These are phyloP conservation scores for Mayamaea pseudoterrestris DNA, from an alignment of 108 stramenopile species.

Conservation along the genomic window DNA sequence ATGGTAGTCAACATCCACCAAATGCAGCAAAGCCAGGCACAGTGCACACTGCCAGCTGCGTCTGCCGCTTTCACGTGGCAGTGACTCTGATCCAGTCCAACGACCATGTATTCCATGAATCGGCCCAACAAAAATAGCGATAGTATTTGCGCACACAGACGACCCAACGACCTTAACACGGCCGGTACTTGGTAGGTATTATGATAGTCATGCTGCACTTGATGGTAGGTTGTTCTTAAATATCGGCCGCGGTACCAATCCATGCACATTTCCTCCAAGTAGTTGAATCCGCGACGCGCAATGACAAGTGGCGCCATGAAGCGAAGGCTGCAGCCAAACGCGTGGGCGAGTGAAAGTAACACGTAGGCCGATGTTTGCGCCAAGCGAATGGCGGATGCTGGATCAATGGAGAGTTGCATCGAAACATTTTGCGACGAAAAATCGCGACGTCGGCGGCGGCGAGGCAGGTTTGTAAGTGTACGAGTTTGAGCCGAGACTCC, in stretches of 20 bases:
- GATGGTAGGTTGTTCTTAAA: constrained; percentile 37
- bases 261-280: constrained; percentile 4
- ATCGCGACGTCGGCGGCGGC: too few species aligned
- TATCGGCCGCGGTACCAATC: constrained; percentile 55
- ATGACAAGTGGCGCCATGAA: constrained; percentile 33
- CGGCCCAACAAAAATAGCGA: constrained; percentile 22
- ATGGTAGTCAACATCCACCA: constrained; percentile 52
- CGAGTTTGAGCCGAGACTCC: too few species aligned
- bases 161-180: constrained; percentile 23
- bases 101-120: constrained; percentile 22
- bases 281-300: constrained; percentile 15
- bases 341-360: constrained; percentile 1
- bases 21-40: too few species aligned
- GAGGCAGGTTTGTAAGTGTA: too few species aligned
- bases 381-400: background rate
- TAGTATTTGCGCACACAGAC: constrained; percentile 29
- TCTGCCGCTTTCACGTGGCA: constrained; percentile 15
- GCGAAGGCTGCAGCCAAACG: constrained; percentile 19
- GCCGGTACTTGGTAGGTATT: constrained; percentile 52
- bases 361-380: background rate
- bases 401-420: background rate
- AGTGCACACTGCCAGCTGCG: constrained; percentile 43
- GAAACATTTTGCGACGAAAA: too few species aligned
- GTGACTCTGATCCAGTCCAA: constrained; percentile 9
- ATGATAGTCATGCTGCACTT: constrained; percentile 27